Base-by-base conservation (phyloP, 192 early-diverging fungal species). In the Cetraspora pellucida region DNA sequence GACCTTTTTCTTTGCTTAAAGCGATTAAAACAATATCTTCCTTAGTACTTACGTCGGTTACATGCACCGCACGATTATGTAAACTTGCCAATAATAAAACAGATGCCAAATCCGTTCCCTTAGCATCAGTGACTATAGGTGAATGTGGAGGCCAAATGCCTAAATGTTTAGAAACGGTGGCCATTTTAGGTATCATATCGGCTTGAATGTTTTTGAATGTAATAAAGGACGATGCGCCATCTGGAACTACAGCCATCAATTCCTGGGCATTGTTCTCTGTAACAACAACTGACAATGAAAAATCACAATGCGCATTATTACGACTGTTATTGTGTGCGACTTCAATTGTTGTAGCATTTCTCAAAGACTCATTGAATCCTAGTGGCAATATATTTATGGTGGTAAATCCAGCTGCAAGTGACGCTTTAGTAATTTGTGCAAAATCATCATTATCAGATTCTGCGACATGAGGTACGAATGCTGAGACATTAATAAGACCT, bases 1-100 rank as follows among this genome's bases (percentile, higher is more conserved):
- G 82, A 10, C 93, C 95, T 67, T 94, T 93, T 37, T 94, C 89
- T 83, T 96, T 97, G 77, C 88, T 90, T 77, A 97, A 88, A 19
- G 84, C 83, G 59, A 99, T 94, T 74, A 99, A 87, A 11, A 86
- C 88, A 64, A 99, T 86, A 73, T 99, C 97, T 30, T 93, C 92
- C 44, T 84, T 82, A 47, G 88, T 88, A 37, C 84, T 85, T 19
- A 99, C 91, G 59, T 92, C 89, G 44, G 97, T 94, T 49, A 97
- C 85, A 85, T 99, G 97, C 44, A 99, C 83, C n/a, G 91, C 77
- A 57, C 95, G 89, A 77, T 87, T 85, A 79, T 95, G 90, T 73
- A 97, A 82, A 74, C 89, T 93, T 45, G 94, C 94, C 19, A 99
- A 82, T 73, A 95, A 91, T 28, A 99, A 86, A 68, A 95, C 89